phyloP scores from a whole-genome alignment of 164 flowering plant genomes.

The Protea cynaroides region DNA sequence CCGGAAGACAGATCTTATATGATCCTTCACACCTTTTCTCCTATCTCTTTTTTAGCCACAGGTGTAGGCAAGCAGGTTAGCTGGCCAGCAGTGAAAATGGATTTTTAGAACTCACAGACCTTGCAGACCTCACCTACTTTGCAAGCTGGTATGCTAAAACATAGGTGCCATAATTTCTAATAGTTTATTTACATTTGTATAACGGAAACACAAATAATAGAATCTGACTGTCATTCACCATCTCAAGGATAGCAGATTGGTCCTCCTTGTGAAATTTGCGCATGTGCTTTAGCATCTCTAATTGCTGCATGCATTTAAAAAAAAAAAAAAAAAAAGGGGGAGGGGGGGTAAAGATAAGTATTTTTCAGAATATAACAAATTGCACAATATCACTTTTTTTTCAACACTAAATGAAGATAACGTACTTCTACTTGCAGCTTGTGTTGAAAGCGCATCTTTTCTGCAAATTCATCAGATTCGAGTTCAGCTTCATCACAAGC shows the following conservation, averaged over 20 bases:
- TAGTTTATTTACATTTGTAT: neutral
- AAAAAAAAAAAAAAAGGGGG: neutral
- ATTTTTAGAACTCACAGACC: no score
- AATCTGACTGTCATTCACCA: conserved; percentile 31
- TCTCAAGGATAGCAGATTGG: conserved; percentile 73
- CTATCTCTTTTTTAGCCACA: no score
- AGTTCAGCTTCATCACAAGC: conserved; percentile 96
- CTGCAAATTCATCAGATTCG: conserved; percentile 68
- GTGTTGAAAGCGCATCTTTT: conserved; percentile 46
- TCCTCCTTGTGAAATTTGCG: conserved; percentile 68
- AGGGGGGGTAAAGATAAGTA: neutral
- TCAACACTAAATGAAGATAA: neutral
- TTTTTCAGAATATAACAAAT: neutral
- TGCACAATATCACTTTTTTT: neutral
- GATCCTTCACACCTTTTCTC: no score
- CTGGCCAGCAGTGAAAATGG: no score
- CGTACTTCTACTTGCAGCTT: conserved; percentile 65
- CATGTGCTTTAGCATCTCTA: conserved; percentile 84
- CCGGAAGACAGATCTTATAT: no score
- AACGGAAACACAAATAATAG: neutral
- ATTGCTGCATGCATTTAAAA: conserved; percentile 46
- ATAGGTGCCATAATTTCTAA: neutral
- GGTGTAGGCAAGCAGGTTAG: no score
- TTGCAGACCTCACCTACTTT: neutral
- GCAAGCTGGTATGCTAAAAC: neutral